Percentiles rank a stretch among this genome's conserved stretches.
Conservation (phyloP, 352 stramenopile genomes). For the Globisporangium cystogenes region DNA sequence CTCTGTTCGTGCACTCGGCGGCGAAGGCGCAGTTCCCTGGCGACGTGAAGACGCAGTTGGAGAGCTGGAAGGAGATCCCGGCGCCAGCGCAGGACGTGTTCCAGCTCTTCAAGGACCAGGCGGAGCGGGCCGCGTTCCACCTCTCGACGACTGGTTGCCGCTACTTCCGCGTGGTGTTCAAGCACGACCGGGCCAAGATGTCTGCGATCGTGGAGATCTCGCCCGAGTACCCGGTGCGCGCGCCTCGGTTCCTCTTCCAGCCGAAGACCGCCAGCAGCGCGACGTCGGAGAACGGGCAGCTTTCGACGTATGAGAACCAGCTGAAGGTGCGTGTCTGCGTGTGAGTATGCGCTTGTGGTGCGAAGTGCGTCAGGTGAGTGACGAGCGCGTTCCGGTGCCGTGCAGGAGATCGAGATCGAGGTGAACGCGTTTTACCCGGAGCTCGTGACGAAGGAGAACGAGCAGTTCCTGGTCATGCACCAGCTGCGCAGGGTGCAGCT, state of each 20-base stretch:
- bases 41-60: constrained; percentile 40
- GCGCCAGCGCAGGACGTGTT: constrained; percentile 31
- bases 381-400: constrained; percentile 1
- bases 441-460: constrained; percentile 31
- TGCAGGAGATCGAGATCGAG: constrained; percentile 69
- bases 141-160: constrained; percentile 27
- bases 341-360: not conserved
- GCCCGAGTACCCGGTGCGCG: constrained; percentile 57
- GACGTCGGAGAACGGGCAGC: constrained; percentile 24
- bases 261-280: constrained; percentile 19
- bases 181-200: constrained; percentile 34
- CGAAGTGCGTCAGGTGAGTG: not conserved
- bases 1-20: constrained; percentile 30
- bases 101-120: constrained; percentile 31
- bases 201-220: constrained; percentile 51
- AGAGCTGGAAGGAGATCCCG: constrained; percentile 43
- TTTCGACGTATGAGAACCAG: constrained; percentile 42
- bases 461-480: constrained; percentile 56
- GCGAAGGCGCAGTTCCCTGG: constrained; percentile 35
- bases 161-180: constrained; percentile 50
- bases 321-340: constrained; percentile 37
- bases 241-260: constrained; percentile 61
- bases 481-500: constrained; percentile 66
- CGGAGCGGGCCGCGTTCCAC: constrained; percentile 17
- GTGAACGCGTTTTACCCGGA: constrained; percentile 72